These are phyloP conservation scores for Ogataea paraovalis DNA, from an alignment of 805 yeast species.

Conservation along the genomic window DNA sequence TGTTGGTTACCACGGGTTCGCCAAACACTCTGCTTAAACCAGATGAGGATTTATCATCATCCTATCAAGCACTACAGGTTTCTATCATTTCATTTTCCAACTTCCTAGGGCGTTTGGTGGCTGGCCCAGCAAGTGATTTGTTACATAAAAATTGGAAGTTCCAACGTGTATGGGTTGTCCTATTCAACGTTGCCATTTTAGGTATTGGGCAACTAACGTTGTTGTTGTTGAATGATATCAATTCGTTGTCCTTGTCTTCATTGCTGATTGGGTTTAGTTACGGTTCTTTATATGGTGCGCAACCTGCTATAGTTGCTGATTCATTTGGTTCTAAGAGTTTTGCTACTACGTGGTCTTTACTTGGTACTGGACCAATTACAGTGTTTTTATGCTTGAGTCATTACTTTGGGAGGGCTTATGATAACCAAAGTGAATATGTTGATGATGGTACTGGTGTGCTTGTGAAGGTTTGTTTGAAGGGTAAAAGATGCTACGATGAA, in stretches of 20 bases:
- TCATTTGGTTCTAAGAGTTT: conserved; percentile 62
- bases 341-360: conserved; percentile 73
- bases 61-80: conserved; percentile 67
- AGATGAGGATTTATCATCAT: conserved; percentile 35
- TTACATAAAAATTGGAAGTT: conserved; percentile 46
- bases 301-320: conserved; percentile 75
- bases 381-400: conserved; percentile 51
- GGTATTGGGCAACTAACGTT: conserved; percentile 35
- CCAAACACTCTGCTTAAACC: conserved; percentile 3
- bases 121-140: conserved; percentile 66
- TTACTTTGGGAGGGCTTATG: conserved; percentile 53
- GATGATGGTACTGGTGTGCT: conserved; percentile 29
- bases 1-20: conserved; percentile 3
- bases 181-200: conserved; percentile 37
- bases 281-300: conserved; percentile 69
- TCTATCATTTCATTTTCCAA: conserved; percentile 62
- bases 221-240: conserved; percentile 37
- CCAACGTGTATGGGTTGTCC: conserved; percentile 65
- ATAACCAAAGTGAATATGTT: conserved; percentile 37
- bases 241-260: conserved; percentile 46
- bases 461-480: conserved; percentile 38
- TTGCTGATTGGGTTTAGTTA: conserved; percentile 58
- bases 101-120: conserved; percentile 57
- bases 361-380: conserved; percentile 66
- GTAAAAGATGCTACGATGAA: conserved; percentile 45